phyloP scores from a whole-genome alignment of 1,284 basidiomycete genomes.

The Neonothopanus nambi region DNA sequence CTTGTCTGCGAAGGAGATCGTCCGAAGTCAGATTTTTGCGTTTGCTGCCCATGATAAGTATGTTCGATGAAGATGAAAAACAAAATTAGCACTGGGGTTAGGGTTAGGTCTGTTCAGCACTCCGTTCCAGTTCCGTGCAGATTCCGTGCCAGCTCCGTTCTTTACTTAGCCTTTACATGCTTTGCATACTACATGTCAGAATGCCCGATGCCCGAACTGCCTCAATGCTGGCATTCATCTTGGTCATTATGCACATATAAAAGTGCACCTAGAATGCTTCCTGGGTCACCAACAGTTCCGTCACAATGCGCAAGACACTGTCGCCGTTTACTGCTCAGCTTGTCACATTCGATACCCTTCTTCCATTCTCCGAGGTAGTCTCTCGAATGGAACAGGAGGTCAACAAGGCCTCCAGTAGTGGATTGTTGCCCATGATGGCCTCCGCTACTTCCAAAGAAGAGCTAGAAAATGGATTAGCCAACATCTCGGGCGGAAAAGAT shows the following conservation, averaged over 20 bases:
- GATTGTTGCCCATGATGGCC: conserved; percentile 30
- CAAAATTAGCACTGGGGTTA: not conserved
- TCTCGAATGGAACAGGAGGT: conserved; percentile 44
- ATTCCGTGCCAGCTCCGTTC: too few species aligned
- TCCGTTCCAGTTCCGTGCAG: too few species aligned
- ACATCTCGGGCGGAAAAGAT: conserved; percentile 35
- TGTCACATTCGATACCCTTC: conserved; percentile 43
- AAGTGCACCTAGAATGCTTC: too few species aligned
- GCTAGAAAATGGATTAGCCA: conserved; percentile 34
- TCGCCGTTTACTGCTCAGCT: conserved; percentile 40
- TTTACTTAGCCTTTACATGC: not conserved
- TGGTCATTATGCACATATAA: not conserved
- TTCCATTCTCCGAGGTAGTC: conserved; percentile 42
- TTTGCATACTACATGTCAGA: not conserved
- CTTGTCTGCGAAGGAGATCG: conserved; percentile 36
- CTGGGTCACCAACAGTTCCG: conserved; percentile 20
- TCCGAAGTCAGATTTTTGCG: conserved; percentile 36
- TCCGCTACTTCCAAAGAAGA: conserved; percentile 36
- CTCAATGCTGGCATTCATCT: too few species aligned
- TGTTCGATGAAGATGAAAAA: conserved; percentile 4
- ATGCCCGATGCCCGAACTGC: too few species aligned
- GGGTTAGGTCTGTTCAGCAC: not conserved
- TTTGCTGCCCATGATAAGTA: conserved; percentile 25
- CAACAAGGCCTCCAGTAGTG: conserved; percentile 36
- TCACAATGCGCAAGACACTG: conserved; percentile 27